Percentiles rank a stretch among this genome's conserved stretches.
These are phyloP conservation scores for Brassica balearica DNA, from an alignment of 441 rosid species.

Conservation along the genomic window DNA sequence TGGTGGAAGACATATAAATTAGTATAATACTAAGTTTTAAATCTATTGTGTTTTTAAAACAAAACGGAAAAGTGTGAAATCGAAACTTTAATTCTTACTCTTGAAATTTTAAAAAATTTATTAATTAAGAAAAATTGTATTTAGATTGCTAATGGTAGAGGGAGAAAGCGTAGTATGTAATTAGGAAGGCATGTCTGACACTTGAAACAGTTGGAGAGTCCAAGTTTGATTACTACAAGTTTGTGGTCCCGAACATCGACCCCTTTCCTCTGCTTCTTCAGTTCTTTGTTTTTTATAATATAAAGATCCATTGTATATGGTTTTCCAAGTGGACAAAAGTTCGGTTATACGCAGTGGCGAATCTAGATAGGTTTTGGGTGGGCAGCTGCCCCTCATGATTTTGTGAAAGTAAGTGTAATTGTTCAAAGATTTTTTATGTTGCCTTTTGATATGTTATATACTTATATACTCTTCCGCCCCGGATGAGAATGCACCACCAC, in stretches of 20 bases:
- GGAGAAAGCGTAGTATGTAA: slow-evolving; percentile 9
- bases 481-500: too few relatives aligned
- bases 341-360: slow-evolving; percentile 10
- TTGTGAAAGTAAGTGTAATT: too few relatives aligned
- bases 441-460: too few relatives aligned
- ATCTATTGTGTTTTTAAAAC: neutral
- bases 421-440: too few relatives aligned
- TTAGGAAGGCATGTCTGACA: slow-evolving; percentile 28
- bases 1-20: neutral
- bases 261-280: slow-evolving; percentile 44
- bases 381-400: too few relatives aligned
- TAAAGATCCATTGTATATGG: slow-evolving; percentile 37
- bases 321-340: slow-evolving; percentile 39
- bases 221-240: slow-evolving; percentile 29
- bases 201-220: slow-evolving; percentile 44
- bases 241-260: slow-evolving; percentile 48
- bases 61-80: neutral
- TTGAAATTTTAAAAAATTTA: neutral
- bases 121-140: neutral
- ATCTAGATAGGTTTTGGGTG: too few relatives aligned
- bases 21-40: neutral
- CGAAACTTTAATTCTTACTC: too few relatives aligned
- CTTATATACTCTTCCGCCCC: too few relatives aligned
- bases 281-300: slow-evolving; percentile 8
- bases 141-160: slow-evolving; percentile 9